Conservation (phyloP, 2,329 filamentous ascomycete genomes). For the Daldinia sp. region DNA sequence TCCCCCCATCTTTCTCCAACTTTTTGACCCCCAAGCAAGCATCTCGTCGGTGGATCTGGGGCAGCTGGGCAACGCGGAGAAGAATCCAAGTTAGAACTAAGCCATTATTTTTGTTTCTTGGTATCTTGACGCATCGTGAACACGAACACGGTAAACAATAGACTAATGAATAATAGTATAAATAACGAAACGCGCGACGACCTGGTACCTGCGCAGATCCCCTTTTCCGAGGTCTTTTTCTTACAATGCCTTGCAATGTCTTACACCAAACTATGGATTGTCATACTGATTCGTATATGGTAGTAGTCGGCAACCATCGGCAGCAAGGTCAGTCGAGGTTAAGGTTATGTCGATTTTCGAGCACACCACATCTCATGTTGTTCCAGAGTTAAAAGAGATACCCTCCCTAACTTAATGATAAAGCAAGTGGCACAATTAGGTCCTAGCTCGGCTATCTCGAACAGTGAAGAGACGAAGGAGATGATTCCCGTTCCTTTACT, state of each 20-base stretch:
- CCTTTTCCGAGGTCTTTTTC: neutral
- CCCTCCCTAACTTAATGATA: neutral
- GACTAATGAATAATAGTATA: neutral
- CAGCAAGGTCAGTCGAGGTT: neutral
- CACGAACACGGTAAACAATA: neutral
- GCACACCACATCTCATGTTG: neutral
- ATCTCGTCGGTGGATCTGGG: conserved; percentile 7
- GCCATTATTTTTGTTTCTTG: neutral
- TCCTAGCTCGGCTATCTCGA: neutral
- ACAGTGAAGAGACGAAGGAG: neutral
- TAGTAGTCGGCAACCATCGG: too few species aligned
- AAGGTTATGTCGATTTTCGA: neutral
- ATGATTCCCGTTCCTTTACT: neutral
- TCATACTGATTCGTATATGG: too few species aligned
- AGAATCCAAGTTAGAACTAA: neutral
- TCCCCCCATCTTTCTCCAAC: conserved; percentile 28
- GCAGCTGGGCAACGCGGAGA: conserved; percentile 21
- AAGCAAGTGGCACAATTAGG: neutral
- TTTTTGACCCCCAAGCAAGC: conserved; percentile 7
- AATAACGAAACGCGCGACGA: neutral
- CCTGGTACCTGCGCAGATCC: neutral
- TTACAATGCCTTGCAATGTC: too few species aligned
- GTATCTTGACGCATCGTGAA: neutral
- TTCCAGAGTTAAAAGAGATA: neutral
- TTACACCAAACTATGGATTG: too few species aligned